phyloP scores from a whole-genome alignment of 129 eudicot species.

The Ambrosia trifida region DNA sequence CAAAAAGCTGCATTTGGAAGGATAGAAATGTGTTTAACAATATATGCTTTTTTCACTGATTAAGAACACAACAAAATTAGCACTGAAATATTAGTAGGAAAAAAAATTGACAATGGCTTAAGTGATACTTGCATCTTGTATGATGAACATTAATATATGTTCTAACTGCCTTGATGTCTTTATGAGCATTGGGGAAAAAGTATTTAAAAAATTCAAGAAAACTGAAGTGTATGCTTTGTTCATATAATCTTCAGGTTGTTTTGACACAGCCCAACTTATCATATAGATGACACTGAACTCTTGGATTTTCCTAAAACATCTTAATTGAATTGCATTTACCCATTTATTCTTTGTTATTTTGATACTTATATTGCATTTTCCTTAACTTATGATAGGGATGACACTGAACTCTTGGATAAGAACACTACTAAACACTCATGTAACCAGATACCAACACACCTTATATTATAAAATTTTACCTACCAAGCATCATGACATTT shows the following conservation, averaged over 20 bases:
- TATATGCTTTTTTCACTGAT: conserved; percentile 10
- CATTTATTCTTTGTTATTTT: neutral
- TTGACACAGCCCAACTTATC: neutral
- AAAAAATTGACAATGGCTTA: conserved; percentile 10
- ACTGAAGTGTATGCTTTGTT: neutral
- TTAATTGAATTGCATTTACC: conserved; percentile 2
- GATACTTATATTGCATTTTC: neutral
- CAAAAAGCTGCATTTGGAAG: conserved; percentile 75
- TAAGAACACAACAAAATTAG: neutral
- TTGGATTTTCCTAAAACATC: neutral
- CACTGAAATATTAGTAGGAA: neutral
- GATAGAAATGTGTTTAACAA: conserved; percentile 24
- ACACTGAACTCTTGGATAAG: neutral
- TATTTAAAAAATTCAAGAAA: no score
- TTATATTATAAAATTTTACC: neutral
- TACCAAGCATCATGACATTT: conserved; percentile 15
- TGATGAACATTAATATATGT: neutral
- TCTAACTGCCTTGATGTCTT: conserved; percentile 5
- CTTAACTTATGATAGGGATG: neutral
- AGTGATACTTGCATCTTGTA: neutral
- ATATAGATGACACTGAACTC: conserved; percentile 3
- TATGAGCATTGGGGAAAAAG: neutral
- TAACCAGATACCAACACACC: neutral
- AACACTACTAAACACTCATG: neutral
- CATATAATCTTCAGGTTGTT: neutral